Evolutionary conservation across 768 basidiomycete species (phyloP), one percentile per base, ranked within the genome.

Genomic region (Sarcodon sp.): DNA sequence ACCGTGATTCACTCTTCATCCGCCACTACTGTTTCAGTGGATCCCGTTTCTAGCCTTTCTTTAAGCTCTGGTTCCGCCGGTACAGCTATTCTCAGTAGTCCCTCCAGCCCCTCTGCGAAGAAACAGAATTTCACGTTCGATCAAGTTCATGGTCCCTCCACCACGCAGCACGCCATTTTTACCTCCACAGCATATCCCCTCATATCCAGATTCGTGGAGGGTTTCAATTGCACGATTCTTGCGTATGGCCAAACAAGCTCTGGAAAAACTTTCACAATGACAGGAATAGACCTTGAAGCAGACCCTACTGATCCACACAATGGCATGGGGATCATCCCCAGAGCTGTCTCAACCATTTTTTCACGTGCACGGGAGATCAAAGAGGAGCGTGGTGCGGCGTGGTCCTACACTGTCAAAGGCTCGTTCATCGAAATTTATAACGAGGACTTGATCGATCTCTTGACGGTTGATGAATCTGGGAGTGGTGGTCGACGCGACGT

Each of bases 351-450:
- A 3, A 80, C 78, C 41, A 90, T 98, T 55, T 99, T 98, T 61
- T 66, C 79, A 10, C 70, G 76, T 43, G 84, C 87, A 39, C 78
- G 76, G 57, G 79, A 85, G 61, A 69, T 84, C 47, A 88, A 79
- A 66, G 83, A 80, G 59, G 83, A 82, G 61, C 80, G 87, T 32
- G 79, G 72, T 35, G 72, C 71, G 52, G 67, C 79, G 37, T 94
- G 87, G 89, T 83, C 73, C 50, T 91, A 71, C 60, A 76, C 64
- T 53, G 68, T 91, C 60, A 92, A 88, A 66, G 87, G 87, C 45
- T 91, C 88, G 18, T 99, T 94, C 69, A 82, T 99, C 54, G 96
- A 99, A 72, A 78, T 99, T 47, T 98, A 99, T 68, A 98, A 99
- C 65, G 96, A 99, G 68, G 96, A 99, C 67, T 77, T 99, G 46